Conservation (phyloP, 768 basidiomycete genomes). For the Lactifluus subvellereus region DNA sequence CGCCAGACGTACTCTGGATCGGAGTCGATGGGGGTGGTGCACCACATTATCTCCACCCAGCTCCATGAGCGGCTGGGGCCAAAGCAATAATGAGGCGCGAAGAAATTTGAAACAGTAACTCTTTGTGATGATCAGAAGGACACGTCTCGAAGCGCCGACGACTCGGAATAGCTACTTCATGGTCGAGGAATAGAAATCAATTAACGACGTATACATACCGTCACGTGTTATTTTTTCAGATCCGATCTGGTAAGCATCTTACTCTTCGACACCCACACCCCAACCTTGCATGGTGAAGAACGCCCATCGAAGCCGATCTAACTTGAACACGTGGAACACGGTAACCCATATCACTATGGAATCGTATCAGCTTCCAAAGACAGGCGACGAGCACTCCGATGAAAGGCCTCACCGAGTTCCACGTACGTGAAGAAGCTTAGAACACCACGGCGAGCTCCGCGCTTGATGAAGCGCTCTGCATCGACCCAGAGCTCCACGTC, state of each 20-base stretch:
- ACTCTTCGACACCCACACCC: constrained; percentile 31
- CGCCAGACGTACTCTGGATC: too few relatives aligned
- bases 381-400: neutral
- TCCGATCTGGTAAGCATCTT: too few relatives aligned
- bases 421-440: constrained; percentile 53
- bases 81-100: too few relatives aligned
- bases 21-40: too few relatives aligned
- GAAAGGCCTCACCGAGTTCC: neutral
- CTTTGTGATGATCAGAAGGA: too few relatives aligned
- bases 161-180: too few relatives aligned
- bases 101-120: too few relatives aligned
- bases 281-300: constrained; percentile 47
- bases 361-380: neutral
- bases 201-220: too few relatives aligned
- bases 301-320: constrained; percentile 41
- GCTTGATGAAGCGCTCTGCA: constrained; percentile 45
- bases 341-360: constrained; percentile 37
- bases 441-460: constrained; percentile 41
- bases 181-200: too few relatives aligned
- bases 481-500: constrained; percentile 58
- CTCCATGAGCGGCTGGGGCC: too few relatives aligned
- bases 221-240: neutral
- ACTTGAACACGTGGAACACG: constrained; percentile 42
- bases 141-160: too few relatives aligned
- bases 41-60: too few relatives aligned